Evolutionary conservation across 768 basidiomycete genomes (phyloP).

Genomic region (Mrakia gelida): DNA sequence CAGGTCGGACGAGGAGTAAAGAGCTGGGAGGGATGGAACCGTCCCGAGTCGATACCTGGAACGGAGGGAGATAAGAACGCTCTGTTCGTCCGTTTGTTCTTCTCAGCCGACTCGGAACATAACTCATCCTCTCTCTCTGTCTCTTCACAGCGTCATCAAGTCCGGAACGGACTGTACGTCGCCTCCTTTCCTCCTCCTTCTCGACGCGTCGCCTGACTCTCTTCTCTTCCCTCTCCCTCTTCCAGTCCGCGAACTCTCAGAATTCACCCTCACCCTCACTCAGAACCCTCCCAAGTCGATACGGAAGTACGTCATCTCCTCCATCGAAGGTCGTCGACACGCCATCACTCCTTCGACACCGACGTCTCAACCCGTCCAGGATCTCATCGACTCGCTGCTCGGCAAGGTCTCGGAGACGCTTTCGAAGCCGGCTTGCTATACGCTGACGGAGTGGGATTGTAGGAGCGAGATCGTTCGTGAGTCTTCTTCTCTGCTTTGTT

Average conservation of each 20-base stretch:
- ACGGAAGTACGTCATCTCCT: constrained; percentile 17
- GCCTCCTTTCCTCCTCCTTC: background rate
- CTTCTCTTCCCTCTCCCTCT: background rate
- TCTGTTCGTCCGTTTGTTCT: background rate
- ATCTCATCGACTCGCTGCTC: constrained; percentile 61
- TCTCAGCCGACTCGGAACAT: background rate
- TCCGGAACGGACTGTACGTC: constrained; percentile 25
- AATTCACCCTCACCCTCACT: constrained; percentile 23
- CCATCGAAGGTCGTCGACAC: constrained; percentile 58
- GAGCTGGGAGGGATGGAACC: constrained; percentile 23
- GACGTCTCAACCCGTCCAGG: constrained; percentile 55
- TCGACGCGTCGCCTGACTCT: background rate
- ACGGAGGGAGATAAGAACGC: constrained; percentile 24
- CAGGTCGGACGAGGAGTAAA: constrained; percentile 15
- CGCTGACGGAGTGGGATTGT: constrained; percentile 63
- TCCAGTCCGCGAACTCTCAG: constrained; percentile 31
- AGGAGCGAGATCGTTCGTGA: constrained; percentile 66
- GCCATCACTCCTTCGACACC: constrained; percentile 57
- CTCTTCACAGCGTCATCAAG: constrained; percentile 18
- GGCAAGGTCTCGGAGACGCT: constrained; percentile 65
- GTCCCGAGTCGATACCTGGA: constrained; percentile 16
- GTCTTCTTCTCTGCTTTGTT: background rate
- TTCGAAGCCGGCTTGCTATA: constrained; percentile 70
- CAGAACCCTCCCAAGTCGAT: constrained; percentile 4
- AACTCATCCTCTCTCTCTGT: background rate